Evolutionary conservation across 495 filamentous ascomycete genomes (phyloP).

Genomic region (Daldinia decipiens): DNA sequence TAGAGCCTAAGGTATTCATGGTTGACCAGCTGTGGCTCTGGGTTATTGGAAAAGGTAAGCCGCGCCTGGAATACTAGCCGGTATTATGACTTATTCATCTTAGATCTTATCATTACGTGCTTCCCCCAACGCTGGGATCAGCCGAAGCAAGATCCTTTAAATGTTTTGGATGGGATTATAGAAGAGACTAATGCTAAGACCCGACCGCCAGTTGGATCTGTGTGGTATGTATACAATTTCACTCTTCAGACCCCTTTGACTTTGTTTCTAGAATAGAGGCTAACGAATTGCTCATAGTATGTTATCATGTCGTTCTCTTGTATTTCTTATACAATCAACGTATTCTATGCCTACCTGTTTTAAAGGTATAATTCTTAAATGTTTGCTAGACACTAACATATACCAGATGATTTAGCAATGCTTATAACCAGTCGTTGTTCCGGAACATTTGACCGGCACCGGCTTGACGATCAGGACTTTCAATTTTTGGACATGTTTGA

Average conservation of each 20-base stretch:
- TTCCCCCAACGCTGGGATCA: conserved; percentile 78
- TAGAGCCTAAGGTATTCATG: conserved; percentile 77
- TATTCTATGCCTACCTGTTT: not conserved
- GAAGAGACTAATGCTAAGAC: conserved; percentile 78
- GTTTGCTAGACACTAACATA: conserved; percentile 6
- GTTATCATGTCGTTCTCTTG: conserved; percentile 8
- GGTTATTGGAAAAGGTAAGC: conserved; percentile 65
- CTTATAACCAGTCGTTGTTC: conserved; percentile 73
- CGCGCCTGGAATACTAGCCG: not conserved
- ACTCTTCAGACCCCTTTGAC: not conserved
- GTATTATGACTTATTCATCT: conserved; percentile 11
- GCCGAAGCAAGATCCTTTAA: conserved; percentile 74
- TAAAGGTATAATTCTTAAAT: not conserved
- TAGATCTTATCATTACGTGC: conserved; percentile 69
- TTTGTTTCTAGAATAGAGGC: not conserved
- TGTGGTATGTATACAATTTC: conserved; percentile 50
- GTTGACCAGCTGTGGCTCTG: conserved; percentile 81
- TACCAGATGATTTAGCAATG: conserved; percentile 66
- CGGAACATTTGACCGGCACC: conserved; percentile 72
- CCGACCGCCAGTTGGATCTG: conserved; percentile 67
- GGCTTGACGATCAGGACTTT: conserved; percentile 69
- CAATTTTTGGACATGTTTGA: conserved; percentile 82
- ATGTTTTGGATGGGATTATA: conserved; percentile 74
- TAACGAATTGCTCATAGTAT: conserved; percentile 29
- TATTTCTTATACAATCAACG: not conserved